Conservation (phyloP, 78 protist species). For the Dictyostelium citrinum region DNA sequence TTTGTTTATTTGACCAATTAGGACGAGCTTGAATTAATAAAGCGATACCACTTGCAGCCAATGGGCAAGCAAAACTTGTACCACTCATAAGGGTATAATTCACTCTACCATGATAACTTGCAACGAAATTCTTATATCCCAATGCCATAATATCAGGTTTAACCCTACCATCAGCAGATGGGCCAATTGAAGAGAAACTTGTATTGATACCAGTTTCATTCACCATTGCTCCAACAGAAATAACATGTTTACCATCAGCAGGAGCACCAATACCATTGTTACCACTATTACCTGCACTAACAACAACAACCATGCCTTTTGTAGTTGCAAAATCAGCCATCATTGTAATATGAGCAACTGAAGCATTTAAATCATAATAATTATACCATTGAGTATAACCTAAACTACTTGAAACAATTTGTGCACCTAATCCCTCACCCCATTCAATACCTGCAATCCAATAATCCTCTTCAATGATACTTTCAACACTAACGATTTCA, state of each 20-base stretch:
- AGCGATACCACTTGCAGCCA: slow-evolving; percentile 71
- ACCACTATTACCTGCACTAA: slow-evolving; percentile 65
- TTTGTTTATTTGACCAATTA: slow-evolving; percentile 37
- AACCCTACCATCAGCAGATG: slow-evolving; percentile 70
- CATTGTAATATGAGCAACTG: slow-evolving; percentile 1
- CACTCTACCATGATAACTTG: not conserved
- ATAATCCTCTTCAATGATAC: slow-evolving; percentile 52
- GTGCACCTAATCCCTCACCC: slow-evolving; percentile 70
- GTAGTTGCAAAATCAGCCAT: slow-evolving; percentile 55
- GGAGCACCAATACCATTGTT: slow-evolving; percentile 63
- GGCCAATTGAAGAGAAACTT: slow-evolving; percentile 52
- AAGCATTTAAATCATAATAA: slow-evolving; percentile 24
- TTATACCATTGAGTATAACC: slow-evolving; percentile 79
- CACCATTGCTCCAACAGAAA: slow-evolving; percentile 51
- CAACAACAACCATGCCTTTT: slow-evolving; percentile 69
- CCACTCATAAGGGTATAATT: slow-evolving; percentile 58
- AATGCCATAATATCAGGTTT: slow-evolving; percentile 71
- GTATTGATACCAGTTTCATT: slow-evolving; percentile 4
- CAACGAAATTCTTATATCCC: slow-evolving; percentile 43
- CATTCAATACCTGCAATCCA: slow-evolving; percentile 70
- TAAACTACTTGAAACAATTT: slow-evolving; percentile 18
- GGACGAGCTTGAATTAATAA: slow-evolving; percentile 51
- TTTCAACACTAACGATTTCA: slow-evolving; percentile 15
- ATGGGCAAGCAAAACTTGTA: slow-evolving; percentile 74
- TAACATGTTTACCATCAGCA: slow-evolving; percentile 54